Conservation (phyloP, 371 early-diverging fungal genomes). For the Amoeboradix gromovi region DNA sequence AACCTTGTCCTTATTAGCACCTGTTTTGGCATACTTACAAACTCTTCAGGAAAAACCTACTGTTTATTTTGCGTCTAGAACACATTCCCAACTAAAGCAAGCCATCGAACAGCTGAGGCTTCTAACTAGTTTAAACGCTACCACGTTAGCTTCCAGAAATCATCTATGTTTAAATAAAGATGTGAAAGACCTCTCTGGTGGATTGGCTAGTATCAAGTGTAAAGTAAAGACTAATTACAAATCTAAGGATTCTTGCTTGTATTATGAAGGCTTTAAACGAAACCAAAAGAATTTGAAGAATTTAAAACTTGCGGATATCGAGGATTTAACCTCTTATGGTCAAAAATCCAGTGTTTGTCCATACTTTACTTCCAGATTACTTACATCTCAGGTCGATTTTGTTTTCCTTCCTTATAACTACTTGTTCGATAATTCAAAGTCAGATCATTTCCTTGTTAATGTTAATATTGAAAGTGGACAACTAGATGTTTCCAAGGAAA, state of each 20-base stretch:
- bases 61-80: slow-evolving; percentile 12
- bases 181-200: neutral
- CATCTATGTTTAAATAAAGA: slow-evolving; percentile 2
- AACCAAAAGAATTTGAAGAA: slow-evolving; percentile 1
- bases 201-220: neutral
- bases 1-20: slow-evolving; percentile 13
- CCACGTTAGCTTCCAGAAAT: slow-evolving; percentile 1
- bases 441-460: neutral
- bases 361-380: slow-evolving; percentile 13
- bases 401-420: slow-evolving; percentile 27
- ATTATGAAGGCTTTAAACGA: slow-evolving; percentile 3
- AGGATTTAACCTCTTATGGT: slow-evolving; percentile 13
- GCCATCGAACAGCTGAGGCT: neutral
- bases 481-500: neutral
- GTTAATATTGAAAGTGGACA: neutral
- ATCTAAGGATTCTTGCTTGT: neutral
- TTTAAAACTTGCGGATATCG: slow-evolving; percentile 12
- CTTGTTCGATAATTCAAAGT: slow-evolving; percentile 9
- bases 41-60: slow-evolving; percentile 4
- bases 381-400: slow-evolving; percentile 11
- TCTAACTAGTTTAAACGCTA: neutral
- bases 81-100: slow-evolving; percentile 14
- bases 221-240: neutral
- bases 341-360: slow-evolving; percentile 15
- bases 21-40: slow-evolving; percentile 11